Percentiles rank a stretch among this genome's conserved stretches.
phyloP scores from a whole-genome alignment of 768 basidiomycete genomes.

The Heimioporus sp. region DNA sequence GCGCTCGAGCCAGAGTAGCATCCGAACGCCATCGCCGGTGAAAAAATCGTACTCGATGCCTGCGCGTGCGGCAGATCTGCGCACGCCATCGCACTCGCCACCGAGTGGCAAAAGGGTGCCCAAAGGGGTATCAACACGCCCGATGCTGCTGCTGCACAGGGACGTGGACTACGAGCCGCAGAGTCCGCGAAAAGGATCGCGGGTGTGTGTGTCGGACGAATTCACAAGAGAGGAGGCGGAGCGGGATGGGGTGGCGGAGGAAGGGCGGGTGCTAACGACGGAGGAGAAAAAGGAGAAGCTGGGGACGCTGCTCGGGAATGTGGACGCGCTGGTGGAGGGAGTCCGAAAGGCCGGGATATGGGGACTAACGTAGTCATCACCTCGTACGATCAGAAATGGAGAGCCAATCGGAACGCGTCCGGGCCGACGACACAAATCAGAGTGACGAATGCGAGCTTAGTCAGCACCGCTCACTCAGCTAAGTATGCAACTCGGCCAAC shows the following conservation, averaged over 20 bases:
- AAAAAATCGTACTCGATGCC: constrained; percentile 35
- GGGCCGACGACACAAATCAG: too few relatives aligned
- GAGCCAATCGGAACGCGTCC: neutral
- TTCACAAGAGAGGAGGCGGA: neutral
- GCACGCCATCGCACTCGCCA: constrained; percentile 25
- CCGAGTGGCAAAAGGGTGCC: constrained; percentile 18
- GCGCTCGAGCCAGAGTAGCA: constrained; percentile 28
- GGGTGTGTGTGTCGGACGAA: constrained; percentile 30
- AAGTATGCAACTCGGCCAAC: too few relatives aligned
- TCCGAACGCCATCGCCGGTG: constrained; percentile 39
- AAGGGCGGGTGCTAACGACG: constrained; percentile 47
- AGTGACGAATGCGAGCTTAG: constrained; percentile 6
- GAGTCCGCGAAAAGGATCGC: constrained; percentile 58
- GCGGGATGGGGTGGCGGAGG: constrained; percentile 3
- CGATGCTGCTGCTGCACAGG: constrained; percentile 63
- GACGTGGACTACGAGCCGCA: constrained; percentile 74
- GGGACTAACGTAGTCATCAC: constrained; percentile 53
- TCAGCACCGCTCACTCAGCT: constrained; percentile 12
- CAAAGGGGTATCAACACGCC: constrained; percentile 32
- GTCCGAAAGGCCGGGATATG: constrained; percentile 85
- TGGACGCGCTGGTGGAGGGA: constrained; percentile 86
- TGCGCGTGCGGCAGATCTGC: constrained; percentile 13
- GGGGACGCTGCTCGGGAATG: constrained; percentile 84
- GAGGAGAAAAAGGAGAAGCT: constrained; percentile 83
- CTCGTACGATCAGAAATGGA: neutral